Evolutionary conservation across 768 basidiomycete species (phyloP).

Genomic region (Daedaleopsis nitida): DNA sequence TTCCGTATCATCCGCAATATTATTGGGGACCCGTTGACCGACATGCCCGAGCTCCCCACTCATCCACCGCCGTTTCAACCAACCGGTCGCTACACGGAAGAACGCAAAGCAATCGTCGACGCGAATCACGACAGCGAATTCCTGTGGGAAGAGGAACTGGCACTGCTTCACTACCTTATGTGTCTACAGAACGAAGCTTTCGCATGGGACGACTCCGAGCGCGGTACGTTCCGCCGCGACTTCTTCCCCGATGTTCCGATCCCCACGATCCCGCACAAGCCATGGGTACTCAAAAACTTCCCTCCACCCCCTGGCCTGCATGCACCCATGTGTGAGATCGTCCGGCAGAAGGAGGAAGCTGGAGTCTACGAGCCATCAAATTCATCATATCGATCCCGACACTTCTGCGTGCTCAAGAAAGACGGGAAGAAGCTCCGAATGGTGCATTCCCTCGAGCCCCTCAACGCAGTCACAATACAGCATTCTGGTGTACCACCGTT

Average conservation of each 20-base stretch:
- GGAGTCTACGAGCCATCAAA: conserved; percentile 45
- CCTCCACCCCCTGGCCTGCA: conserved; percentile 27
- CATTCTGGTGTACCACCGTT: conserved; percentile 21
- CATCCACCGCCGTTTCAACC: conserved; percentile 14
- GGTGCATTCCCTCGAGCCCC: conserved; percentile 30
- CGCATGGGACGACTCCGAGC: conserved; percentile 41
- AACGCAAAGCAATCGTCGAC: conserved; percentile 16
- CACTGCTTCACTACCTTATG: conserved; percentile 37
- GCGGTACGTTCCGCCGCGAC: conserved; percentile 34
- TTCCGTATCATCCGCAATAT: conserved; percentile 21
- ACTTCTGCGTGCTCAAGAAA: conserved; percentile 42
- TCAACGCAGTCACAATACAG: conserved; percentile 23
- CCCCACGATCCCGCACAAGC: conserved; percentile 33
- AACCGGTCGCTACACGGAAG: conserved; percentile 17
- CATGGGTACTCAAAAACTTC: conserved; percentile 32
- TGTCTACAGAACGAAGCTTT: conserved; percentile 27
- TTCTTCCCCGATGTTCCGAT: conserved; percentile 35
- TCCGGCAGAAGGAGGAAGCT: conserved; percentile 37
- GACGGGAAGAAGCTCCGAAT: conserved; percentile 22
- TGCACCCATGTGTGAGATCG: conserved; percentile 34
- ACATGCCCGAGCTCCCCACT: conserved; percentile 10
- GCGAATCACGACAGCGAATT: conserved; percentile 25
- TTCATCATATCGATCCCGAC: conserved; percentile 39
- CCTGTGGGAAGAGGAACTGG: conserved; percentile 35
- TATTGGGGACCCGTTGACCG: conserved; percentile 16